A percentile compares a stretch with the other conserved stretches of the same genome.
These are phyloP conservation scores for Penicillium simplicissimum DNA, from an alignment of 495 filamentous ascomycete species.

Conservation along the genomic window DNA sequence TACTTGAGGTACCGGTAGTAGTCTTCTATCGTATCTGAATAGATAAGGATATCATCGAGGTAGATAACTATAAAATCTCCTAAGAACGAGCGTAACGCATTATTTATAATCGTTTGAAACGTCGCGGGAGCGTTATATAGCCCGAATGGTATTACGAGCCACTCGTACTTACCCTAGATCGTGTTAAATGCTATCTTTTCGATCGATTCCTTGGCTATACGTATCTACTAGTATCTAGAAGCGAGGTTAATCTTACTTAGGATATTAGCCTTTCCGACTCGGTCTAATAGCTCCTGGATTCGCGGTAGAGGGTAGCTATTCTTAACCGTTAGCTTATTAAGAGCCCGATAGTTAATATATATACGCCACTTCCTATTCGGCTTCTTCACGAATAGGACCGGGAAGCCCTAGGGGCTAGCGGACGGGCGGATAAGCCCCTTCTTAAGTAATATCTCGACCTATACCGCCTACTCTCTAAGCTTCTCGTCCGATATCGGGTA, in stretches of 20 bases:
- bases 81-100: no score
- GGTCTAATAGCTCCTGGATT: slow-evolving; percentile 4
- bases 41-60: no score
- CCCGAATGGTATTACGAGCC: slow-evolving; percentile 10
- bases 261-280: background rate
- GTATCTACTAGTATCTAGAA: background rate
- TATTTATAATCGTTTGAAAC: slow-evolving; percentile 13
- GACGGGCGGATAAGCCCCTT: no score
- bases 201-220: background rate
- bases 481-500: no score
- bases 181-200: slow-evolving; percentile 6
- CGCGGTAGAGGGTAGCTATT: background rate
- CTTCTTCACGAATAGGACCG: no score
- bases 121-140: slow-evolving; percentile 7
- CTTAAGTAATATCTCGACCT: no score
- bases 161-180: slow-evolving; percentile 13
- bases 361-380: no score
- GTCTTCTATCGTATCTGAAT: background rate
- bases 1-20: slow-evolving; percentile 4
- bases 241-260: slow-evolving; percentile 3
- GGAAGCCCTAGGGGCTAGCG: no score
- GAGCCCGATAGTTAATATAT: no score
- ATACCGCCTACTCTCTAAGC: no score
- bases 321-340: no score
- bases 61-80: no score